Base-by-base conservation (phyloP, 2,329 filamentous ascomycete species). In the Cercospora nicotianae region DNA sequence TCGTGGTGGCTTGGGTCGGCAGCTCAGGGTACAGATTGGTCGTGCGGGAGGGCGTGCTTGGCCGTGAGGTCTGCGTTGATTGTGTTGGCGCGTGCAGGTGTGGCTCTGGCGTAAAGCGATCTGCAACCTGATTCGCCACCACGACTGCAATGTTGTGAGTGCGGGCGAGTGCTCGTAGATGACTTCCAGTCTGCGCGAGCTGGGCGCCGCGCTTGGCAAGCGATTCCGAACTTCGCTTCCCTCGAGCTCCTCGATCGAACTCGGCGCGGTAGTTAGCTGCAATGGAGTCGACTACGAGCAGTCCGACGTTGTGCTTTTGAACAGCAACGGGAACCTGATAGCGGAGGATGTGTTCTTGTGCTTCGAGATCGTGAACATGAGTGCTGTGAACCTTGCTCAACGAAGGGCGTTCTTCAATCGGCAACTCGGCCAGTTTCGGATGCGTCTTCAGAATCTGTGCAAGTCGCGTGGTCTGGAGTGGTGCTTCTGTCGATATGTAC, bases 261-360 rank as follows among this genome's bases (percentile, higher is more conserved):
- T 98, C 94, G 60, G 92, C 94, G 71, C 95, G 90, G 80, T 95
- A 99, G 80, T 99, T 99, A 68, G 95, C 93, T 0, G 95, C 94
- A 30, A 99, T 90, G 5, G 92, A 96, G 81, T 99, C 95, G 33
- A 99, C 82, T 13, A 98, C 86, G 1, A 99, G 81, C 1, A 99
- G 86, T 2, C 94, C 93, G 63, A 97, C 84, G 69, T 90, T 86
- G 78, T 92, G 89, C 58, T 91, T 87, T 71, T 87, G 83, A 20
- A 97, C 88, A 30, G 93, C 89, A 18, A 97, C 90, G 1, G 95
- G 95, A 5, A 98, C 89, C 79, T 99, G 95, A 80, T 92, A 98
- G 71, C 89, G 89, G 28, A 98, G 84, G 76, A 99, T 97, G 80
- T 98, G 94, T 68, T 98, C 94, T 80, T 99, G 95, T 0, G 91